A percentile compares a stretch with the other conserved stretches of the same genome.
phyloP scores from a whole-genome alignment of 306 rosid species.

The cucumber (Cucumis sativus) region Cucumber_9930_V3 NC_026656.2:18642001-18642500 shows the following conservation, averaged over 20 bases:
- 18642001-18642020: not conserved
- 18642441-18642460: not conserved
- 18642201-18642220: slow-evolving; percentile 14
- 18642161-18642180: not conserved
- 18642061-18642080: not conserved
- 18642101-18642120: not conserved
- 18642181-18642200: slow-evolving; percentile 16
- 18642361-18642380: slow-evolving; percentile 57
- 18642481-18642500: not conserved
- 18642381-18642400: not conserved
- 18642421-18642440: not conserved
- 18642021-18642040: not conserved
- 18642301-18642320: slow-evolving; percentile 25
- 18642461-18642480: not conserved
- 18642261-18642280: slow-evolving; percentile 37
- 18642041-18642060: not conserved
- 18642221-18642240: not conserved
- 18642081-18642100: not conserved
- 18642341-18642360: slow-evolving; percentile 57
- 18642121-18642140: not conserved
- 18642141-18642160: not conserved
- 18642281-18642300: slow-evolving; percentile 20
- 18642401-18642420: not conserved
- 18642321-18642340: slow-evolving; percentile 26
- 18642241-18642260: slow-evolving; percentile 47